Evolutionary conservation across 1,284 basidiomycete species (phyloP), one percentile per base, ranked within the genome.

Genomic region (Nidula niveotomentosa): DNA sequence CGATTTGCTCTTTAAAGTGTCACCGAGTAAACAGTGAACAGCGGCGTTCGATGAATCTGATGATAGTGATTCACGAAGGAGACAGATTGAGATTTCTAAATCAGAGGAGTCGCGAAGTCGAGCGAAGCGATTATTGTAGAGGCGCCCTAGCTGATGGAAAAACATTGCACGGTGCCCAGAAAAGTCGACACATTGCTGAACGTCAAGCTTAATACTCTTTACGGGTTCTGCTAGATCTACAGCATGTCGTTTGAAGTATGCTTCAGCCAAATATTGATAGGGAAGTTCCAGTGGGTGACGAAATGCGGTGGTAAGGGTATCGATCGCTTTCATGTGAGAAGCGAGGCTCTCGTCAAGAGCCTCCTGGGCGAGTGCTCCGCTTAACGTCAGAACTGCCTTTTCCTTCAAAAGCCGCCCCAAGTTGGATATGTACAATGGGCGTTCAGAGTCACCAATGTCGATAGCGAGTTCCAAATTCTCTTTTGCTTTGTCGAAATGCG

Each of bases 401-500:
- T 52, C 56, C 18, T 58, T 57, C 53, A 52, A 39, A n/a, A 60
- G 35, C 8, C 49, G 54, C n/a, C 54, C 58, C 1, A 58, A 44
- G 35, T 60, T 53, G 15, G 58, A 58, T 15, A 58, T 35, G 39
- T 55, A 58, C 48, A 58, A 36, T 4, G 58, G 58, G 17, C 51
- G 54, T n/a, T 51, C 58, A 23, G 48, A 50, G 46, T 60, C 53
- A 18, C 48, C 54, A 15, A 58, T 23, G 35, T 39, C 39, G 2
- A 44, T 37, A 1, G 58, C 54, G 6, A 36, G 33, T 43, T 58
- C 41, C 30, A 60, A 54, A 10, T 41, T 49, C 13, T 37, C 30
- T 17, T 36, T 49, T 1, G 56, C 51, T 4, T 52, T 52, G 34
- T 58, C 49, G 36, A 58, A 60, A 39, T 60, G 54, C 15, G 35